Evolutionary conservation across 1,284 basidiomycete genomes (phyloP), one percentile per base, ranked within the genome.

Genomic region (Hymenochaete sp.): DNA sequence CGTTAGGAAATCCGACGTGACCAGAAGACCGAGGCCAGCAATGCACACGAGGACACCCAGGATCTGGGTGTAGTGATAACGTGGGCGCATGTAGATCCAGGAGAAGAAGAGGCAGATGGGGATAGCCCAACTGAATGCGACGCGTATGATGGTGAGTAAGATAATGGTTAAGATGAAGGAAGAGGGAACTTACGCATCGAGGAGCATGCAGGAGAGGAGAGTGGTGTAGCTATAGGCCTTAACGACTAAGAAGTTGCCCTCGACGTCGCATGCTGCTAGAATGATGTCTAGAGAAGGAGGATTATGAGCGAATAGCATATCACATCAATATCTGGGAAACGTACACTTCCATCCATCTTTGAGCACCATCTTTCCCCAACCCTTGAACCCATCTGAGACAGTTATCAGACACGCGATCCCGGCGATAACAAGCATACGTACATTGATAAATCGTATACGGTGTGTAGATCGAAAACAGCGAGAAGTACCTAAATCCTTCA

Each of bases 151-250:
- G n/a, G n/a, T n/a, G n/a, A n/a, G n/a, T n/a, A n/a, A n/a, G n/a
- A n/a, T n/a, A n/a, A n/a, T n/a, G n/a, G 3, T 36, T 13, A 11
- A 6, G 37, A 14, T 35, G 6, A 18, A 14, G 6, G n/a, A 31
- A 16, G 13, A 19, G 13, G 35, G 28, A n/a, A 68, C 76, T 53
- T 59, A 85, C 74, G 87, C 82, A 57, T 90, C 84, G 43, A 92
- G 77, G 11, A 92, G 72, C 83, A 89, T 87, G 62, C 84, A 88
- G 0, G 87, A 90, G 29, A 92, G 66, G 1, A 92, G 65, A 50
- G 86, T 85, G 31, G 89, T 92, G 66, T 87, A 91, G 62, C 85
- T 72, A 60, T 87, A 92, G 8, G 89, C 87, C 61, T 85, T 86
- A 47, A 92, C 77, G 33, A 85, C 88, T 42, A 87, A 62, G 58